Conservation (phyloP, 2,329 filamentous ascomycete genomes). For the Ceratocystis destructans region DNA sequence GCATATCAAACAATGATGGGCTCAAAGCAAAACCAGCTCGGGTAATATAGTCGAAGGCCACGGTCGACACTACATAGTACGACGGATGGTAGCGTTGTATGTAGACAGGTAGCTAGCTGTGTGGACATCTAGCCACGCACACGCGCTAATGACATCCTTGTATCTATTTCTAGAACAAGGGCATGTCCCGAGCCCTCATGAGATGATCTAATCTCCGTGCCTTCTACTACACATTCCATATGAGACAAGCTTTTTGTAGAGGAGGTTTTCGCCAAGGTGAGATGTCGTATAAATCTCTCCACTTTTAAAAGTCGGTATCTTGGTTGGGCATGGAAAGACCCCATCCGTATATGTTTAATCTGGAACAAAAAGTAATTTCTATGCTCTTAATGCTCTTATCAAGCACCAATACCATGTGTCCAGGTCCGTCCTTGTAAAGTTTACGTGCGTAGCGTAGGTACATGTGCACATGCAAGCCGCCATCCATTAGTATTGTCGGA, state of each 20-base stretch:
- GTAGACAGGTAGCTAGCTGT: not conserved
- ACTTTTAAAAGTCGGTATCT: not conserved
- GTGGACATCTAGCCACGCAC: not conserved
- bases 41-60: not conserved
- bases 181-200: not conserved
- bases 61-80: too few species aligned
- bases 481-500: not conserved
- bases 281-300: not conserved
- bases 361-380: too few species aligned
- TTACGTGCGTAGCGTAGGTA: not conserved
- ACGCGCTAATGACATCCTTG: not conserved
- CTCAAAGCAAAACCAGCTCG: too few species aligned
- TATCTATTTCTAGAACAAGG: conserved; percentile 2
- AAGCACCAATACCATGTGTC: not conserved
- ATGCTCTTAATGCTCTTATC: too few species aligned
- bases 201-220: conserved; percentile 1
- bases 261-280: not conserved
- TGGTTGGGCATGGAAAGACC: not conserved
- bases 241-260: not conserved
- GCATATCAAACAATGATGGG: too few species aligned
- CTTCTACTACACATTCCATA: not conserved
- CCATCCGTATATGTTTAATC: too few species aligned
- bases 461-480: not conserved
- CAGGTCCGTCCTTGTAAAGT: not conserved
- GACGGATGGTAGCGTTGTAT: not conserved